Base-by-base conservation (phyloP, 352 stramenopile genomes). In the Pythium aristosporum region DNA sequence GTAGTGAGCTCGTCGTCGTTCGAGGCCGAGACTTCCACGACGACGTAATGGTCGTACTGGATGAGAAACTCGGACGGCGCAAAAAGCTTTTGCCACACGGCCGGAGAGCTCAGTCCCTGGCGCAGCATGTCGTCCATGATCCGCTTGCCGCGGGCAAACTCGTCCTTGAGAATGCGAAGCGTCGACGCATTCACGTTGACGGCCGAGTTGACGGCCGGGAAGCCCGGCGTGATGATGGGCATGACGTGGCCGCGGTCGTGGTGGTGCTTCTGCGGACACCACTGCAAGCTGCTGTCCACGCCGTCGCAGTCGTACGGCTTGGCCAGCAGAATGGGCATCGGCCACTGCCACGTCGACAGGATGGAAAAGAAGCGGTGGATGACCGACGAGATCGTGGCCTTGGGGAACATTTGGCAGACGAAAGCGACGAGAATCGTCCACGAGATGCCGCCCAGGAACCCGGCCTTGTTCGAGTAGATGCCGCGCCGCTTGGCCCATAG, bases 401-500 rank as follows among this genome's bases (percentile, higher is more conserved):
- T 83, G 2, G 85, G 87, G 56, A 93, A 91, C 81, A 94, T 88
- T 80, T 96, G 87, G 51, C 85, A 96, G 16, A 94, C 72, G 50
- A 94, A 93, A 5, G 85, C 88, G 10, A 93, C 87, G 6, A 96
- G 70, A 32, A 96, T 73, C n/a, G 82, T 88, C 85, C 85, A 96
- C 39, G 84, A 93, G 32, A 94, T 84, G 44, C 87, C 87, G 8
- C 87, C 85, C 1, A 96, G 71, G 37, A 85, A 96, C 4, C 87
- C 87, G 2, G 81, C 74, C 59, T 92, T 93, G 75, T 91, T 92
- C 58, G 87, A 94, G 69, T 94, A 94, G 13, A 96, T 42, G 5
- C 87, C 87, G 15, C 87, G 82, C 20, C 78, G 78, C 65, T 74
- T 75, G 6, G 87, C 87, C 87, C 87, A 96, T 0, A 88, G 68